Evolutionary conservation across 2,329 filamentous ascomycete species (phyloP).

Genomic region (Phoma sp.): DNA sequence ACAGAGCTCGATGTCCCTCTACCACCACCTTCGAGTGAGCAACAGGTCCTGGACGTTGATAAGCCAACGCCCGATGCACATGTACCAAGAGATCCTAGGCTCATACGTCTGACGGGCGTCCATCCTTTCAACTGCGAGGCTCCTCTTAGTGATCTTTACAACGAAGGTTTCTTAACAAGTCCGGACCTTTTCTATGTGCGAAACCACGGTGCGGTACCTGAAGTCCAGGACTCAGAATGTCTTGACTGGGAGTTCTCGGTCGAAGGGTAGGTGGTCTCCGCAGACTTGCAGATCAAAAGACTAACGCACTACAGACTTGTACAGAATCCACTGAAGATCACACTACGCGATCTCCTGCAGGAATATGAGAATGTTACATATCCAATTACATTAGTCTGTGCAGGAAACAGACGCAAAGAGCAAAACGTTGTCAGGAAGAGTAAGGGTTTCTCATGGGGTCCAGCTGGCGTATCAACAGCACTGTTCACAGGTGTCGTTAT

Average conservation of each 20-base stretch:
- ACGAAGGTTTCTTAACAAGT: constrained; percentile 83
- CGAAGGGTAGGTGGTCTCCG: constrained; percentile 62
- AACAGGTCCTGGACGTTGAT: constrained; percentile 73
- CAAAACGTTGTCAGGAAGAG: constrained; percentile 90
- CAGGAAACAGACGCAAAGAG: constrained; percentile 89
- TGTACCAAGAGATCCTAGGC: constrained; percentile 77
- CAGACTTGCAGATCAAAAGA: rapidly evolving
- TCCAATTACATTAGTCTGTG: constrained; percentile 88
- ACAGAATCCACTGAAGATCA: constrained; percentile 74
- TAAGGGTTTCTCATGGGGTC: constrained; percentile 93
- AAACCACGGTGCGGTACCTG: constrained; percentile 85
- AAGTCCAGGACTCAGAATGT: constrained; percentile 73
- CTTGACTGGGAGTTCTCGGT: constrained; percentile 82
- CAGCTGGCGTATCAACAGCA: constrained; percentile 84
- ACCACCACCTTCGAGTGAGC: constrained; percentile 68
- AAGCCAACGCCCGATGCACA: constrained; percentile 82
- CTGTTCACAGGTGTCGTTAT: constrained; percentile 85
- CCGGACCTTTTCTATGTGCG: constrained; percentile 90
- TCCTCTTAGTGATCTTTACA: constrained; percentile 76
- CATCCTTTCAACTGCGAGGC: constrained; percentile 93
- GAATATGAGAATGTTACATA: constrained; percentile 83
- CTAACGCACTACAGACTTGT: constrained; percentile 63
- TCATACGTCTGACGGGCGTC: constrained; percentile 85
- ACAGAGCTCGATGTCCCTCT: constrained; percentile 61
- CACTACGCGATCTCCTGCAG: constrained; percentile 71